Base-by-base conservation (phyloP, 495 filamentous ascomycete genomes). In the Penicillium steckii region DNA sequence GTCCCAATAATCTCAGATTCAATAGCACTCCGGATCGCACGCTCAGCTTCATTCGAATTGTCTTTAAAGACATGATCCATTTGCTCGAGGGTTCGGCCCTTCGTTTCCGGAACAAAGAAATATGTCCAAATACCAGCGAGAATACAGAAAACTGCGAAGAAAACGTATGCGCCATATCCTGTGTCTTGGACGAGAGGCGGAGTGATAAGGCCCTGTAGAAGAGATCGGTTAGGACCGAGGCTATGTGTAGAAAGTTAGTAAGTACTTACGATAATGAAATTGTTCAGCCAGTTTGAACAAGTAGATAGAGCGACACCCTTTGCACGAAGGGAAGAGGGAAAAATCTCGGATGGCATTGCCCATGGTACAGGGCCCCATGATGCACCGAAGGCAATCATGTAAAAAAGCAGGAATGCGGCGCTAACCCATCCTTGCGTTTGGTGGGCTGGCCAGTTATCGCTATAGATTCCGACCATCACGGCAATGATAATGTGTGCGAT, bases 101-200 rank as follows among this genome's bases (percentile, higher is more conserved):
- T 81, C 0, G 83, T 82, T 53, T 84, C 81, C 1, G 80, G 80
- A 0, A 84, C 74, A 48, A 81, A 79, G 53, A 76, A 75, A 46
- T 56, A 80, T 0, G 77, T 76, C 77, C 79, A 84, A 8, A 80
- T 48, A 13, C 76, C 66, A 3, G 77, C 69, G 3, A 83, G 67
- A 10, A 81, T 41, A 63, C 82, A 84, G 66, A 83, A 84, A 13
- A 77, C 70, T 7, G 77, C 80, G 57, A 83, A 83, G 61, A 83
- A 83, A 5, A 74, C 60, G 47, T 80, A 82, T 2, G 78, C 70
- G 3, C 81, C 81, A 62, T 76, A 83, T 2, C 78, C 77, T 0
- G 77, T 80, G 46, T 76, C 72, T 50, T 80, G 65, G 18, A 84
- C 72, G 1, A 84, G 61, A 3, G 78, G 80, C 1, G 79, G 79